Base-by-base conservation (phyloP, 768 basidiomycete species). In the Guyanaporus albipodus region DNA sequence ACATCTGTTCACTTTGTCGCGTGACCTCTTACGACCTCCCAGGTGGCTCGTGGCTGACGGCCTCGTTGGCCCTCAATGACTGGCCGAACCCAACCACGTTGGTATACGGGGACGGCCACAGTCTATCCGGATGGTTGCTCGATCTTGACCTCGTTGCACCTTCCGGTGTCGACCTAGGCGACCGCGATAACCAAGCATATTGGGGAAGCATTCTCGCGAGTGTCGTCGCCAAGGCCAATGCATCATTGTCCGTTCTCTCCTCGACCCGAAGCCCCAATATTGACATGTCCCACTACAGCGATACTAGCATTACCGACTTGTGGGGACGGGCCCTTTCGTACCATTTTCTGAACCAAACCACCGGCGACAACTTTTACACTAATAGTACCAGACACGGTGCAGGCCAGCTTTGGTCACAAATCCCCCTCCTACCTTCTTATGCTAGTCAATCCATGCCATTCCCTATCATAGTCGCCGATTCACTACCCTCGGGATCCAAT, bases 321-420 rank as follows among this genome's bases (percentile, higher is more conserved):
- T 87, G 82, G 74, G 70, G 63, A 0, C 78, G 83, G 1, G 76
- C 81, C 61, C 73, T 89, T 27, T 75, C 82, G 2, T 83, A 84
- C 52, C 87, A 90, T 61, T 88, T 88, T 55, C 67, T 85, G 48
- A 86, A 82, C 57, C 77, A 79, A 42, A 88, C 85, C 0, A 70
- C 73, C 6, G 67, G 73, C 14, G 46, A 44, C 9, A 81, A 85
- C 56, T 81, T 86, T 56, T 83, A 80, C 63, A 76, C 77, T 2
- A 77, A 81, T 38, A 62, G 73, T 34, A 69, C 77, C 1, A 69
- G 72, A 7, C 85, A 88, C 50, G 85, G 84, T n/a, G 80, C 83
- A n/a, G 85, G 84, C 6, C 76, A 83, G 46, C 72, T 84, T 9
- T 83, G 83, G 78, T 85, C 83, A 3, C 58, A 78, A 12, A 73